A percentile compares a stretch with the other conserved stretches of the same genome.
Evolutionary conservation across 148 eudicot genomes (phyloP).

Genomic region (Chenopodium formosanum): DNA sequence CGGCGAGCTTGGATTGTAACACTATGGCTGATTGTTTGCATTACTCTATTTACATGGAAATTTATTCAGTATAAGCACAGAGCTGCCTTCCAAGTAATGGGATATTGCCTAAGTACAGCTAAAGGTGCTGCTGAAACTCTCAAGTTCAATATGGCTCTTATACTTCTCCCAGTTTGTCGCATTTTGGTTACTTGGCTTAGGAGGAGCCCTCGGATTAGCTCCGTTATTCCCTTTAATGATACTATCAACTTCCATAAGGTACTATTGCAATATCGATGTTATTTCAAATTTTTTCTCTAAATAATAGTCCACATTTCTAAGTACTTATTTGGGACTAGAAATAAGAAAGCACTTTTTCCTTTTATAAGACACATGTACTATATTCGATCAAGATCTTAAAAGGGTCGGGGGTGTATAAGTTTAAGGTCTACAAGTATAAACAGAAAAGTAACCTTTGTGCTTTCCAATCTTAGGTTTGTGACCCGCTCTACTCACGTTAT

Average conservation of each 20-base stretch:
- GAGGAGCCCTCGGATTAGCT: constrained; percentile 22
- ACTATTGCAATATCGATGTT: background rate
- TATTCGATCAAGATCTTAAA: too few species aligned
- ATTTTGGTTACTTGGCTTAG: constrained; percentile 41
- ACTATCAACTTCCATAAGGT: constrained; percentile 48
- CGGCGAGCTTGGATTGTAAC: constrained; percentile 33
- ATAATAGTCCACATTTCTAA: background rate
- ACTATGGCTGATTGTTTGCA: constrained; percentile 33
- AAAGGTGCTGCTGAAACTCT: constrained; percentile 52
- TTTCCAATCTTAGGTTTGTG: too few species aligned
- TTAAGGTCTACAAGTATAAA: too few species aligned
- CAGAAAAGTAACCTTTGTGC: too few species aligned
- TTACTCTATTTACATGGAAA: constrained; percentile 34
- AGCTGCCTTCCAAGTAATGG: constrained; percentile 42
- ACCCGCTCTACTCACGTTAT: too few species aligned
- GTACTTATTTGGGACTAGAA: too few species aligned
- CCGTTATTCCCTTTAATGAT: constrained; percentile 39
- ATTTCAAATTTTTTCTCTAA: background rate
- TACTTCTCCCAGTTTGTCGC: constrained; percentile 42
- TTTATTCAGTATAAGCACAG: constrained; percentile 35
- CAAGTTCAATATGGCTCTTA: constrained; percentile 48
- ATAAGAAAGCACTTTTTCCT: too few species aligned
- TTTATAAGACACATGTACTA: too few species aligned
- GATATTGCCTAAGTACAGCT: constrained; percentile 40
- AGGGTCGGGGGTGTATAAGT: too few species aligned